These are phyloP conservation scores for Coemansia umbellata DNA, from an alignment of 192 early-diverging fungal species.

Conservation along the genomic window DNA sequence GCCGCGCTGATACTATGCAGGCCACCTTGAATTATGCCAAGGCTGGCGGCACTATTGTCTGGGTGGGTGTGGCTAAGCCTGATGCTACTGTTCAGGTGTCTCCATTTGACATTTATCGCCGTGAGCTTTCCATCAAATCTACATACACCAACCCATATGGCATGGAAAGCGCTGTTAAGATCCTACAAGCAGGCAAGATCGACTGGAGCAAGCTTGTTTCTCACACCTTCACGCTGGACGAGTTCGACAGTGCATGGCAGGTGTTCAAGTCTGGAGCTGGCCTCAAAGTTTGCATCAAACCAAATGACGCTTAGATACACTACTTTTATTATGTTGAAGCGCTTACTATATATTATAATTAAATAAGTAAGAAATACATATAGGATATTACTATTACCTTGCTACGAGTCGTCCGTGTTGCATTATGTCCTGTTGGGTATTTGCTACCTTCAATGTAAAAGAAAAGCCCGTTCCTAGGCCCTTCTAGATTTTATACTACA, in stretches of 20 bases:
- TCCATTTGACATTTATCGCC: constrained; percentile 52
- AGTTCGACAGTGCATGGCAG: constrained; percentile 52
- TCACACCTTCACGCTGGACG: constrained; percentile 39
- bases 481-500: too few relatives aligned
- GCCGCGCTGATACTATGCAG: constrained; percentile 42
- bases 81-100: constrained; percentile 37
- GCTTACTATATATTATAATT: too few relatives aligned
- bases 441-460: too few relatives aligned
- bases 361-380: too few relatives aligned
- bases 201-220: constrained; percentile 47
- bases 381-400: too few relatives aligned
- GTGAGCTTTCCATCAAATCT: constrained; percentile 52
- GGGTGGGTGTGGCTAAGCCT: constrained; percentile 54
- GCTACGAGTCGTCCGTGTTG: too few relatives aligned
- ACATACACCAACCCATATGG: constrained; percentile 54
- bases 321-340: too few relatives aligned
- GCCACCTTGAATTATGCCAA: constrained; percentile 40
- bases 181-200: constrained; percentile 35
- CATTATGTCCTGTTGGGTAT: too few relatives aligned
- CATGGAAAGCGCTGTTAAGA: constrained; percentile 52
- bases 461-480: too few relatives aligned
- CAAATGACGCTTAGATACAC: constrained; percentile 11
- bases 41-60: constrained; percentile 48
- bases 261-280: constrained; percentile 38
- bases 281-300: constrained; percentile 52